These are phyloP conservation scores for Morella rubra DNA, from an alignment of 306 rosid species.

Conservation along the genomic window DNA sequence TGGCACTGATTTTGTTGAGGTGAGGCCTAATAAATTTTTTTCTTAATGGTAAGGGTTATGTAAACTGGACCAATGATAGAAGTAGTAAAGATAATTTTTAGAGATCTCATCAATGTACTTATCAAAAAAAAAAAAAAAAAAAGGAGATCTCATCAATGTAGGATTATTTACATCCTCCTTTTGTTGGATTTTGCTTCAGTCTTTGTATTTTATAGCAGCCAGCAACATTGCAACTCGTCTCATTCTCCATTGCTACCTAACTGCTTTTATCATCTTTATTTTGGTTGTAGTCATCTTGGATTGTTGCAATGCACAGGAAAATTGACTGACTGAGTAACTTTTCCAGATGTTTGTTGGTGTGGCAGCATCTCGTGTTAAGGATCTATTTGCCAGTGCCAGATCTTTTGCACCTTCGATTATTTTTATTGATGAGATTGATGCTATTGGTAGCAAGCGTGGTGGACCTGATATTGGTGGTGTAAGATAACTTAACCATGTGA, in stretches of 20 bases:
- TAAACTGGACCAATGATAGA: slow-evolving; percentile 12
- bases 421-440: slow-evolving; percentile 97
- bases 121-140: too few relatives aligned
- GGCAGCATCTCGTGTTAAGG: slow-evolving; percentile 99
- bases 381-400: slow-evolving; percentile 87
- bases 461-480: slow-evolving; percentile 99
- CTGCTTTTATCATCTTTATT: slow-evolving; percentile 13
- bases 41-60: slow-evolving; percentile 18
- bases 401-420: slow-evolving; percentile 89
- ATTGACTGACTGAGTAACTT: slow-evolving; percentile 24
- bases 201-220: neutral
- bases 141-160: neutral
- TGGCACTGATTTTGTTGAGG: slow-evolving; percentile 99
- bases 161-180: neutral
- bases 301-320: slow-evolving; percentile 5
- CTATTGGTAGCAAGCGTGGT: slow-evolving; percentile 99
- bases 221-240: neutral
- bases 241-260: neutral
- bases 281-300: slow-evolving; percentile 6
- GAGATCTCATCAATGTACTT: neutral
- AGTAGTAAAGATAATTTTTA: neutral
- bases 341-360: slow-evolving; percentile 97
- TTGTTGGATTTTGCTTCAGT: neutral
- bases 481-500: slow-evolving; percentile 36
- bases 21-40: slow-evolving; percentile 33